A percentile compares a stretch with the other conserved stretches of the same genome.
Evolutionary conservation across 345 rosid genomes (phyloP).

Genomic region (Noccaea bulbosa): DNA sequence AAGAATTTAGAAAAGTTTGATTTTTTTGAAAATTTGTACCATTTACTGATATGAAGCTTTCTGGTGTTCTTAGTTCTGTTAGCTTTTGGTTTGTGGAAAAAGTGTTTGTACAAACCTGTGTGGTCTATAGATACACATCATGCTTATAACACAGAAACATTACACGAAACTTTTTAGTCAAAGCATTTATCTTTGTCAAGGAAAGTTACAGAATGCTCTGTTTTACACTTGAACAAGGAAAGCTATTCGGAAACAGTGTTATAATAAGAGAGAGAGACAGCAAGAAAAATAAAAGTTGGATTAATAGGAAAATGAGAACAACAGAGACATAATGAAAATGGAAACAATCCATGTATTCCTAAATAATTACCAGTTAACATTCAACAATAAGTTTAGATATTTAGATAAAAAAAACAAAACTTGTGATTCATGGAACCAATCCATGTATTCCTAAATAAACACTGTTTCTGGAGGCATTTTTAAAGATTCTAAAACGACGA

Average conservation of each 20-base stretch:
- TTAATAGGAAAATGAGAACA: too few species aligned
- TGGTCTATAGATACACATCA: constrained; percentile 29
- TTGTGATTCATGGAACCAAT: background rate
- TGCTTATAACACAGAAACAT: constrained; percentile 25
- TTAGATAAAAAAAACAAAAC: background rate
- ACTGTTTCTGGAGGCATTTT: background rate
- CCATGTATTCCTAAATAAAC: background rate
- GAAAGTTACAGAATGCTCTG: background rate
- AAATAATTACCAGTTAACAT: background rate
- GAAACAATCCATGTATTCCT: background rate
- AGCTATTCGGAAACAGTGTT: too few species aligned
- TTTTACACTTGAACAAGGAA: constrained; percentile 12
- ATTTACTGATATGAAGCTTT: constrained; percentile 34
- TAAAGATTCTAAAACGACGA: constrained; percentile 45
- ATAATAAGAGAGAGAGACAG: too few species aligned
- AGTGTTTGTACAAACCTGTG: constrained; percentile 36
- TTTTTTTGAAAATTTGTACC: constrained; percentile 6
- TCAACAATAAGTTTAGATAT: background rate
- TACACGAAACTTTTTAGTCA: constrained; percentile 10
- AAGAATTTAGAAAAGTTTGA: background rate
- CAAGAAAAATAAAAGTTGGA: too few species aligned
- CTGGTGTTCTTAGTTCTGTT: constrained; percentile 36
- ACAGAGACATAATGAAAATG: too few species aligned
- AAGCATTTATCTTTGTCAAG: constrained; percentile 1
- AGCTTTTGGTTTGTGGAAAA: constrained; percentile 33